A percentile compares a stretch with the other conserved stretches of the same genome.
Conservation (phyloP, 805 yeast species). For the Zygotorulaspora chibaensis region DNA sequence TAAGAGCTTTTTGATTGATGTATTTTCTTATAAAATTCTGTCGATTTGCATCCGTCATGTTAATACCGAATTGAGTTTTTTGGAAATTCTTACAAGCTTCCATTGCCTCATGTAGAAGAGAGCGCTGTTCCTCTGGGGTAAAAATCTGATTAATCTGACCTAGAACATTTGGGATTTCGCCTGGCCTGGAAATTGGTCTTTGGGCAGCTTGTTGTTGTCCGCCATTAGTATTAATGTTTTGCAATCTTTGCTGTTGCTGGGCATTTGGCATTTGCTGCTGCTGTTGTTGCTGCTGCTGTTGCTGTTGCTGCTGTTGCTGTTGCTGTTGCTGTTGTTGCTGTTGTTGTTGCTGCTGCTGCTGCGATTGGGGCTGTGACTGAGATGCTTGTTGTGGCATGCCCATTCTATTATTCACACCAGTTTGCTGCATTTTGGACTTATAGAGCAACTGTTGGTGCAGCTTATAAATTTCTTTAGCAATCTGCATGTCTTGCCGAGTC, state of each 20-base stretch:
- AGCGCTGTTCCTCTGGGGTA: conserved; percentile 35
- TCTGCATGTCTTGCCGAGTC: conserved; percentile 52
- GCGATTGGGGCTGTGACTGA: conserved; percentile 26
- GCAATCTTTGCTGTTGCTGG: conserved; percentile 34
- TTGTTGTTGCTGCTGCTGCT: conserved; percentile 22
- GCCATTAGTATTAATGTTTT: conserved; percentile 19
- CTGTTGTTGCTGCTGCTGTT: conserved; percentile 33
- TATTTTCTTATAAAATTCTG: conserved; percentile 35
- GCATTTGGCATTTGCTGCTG: no score
- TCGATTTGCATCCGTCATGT: conserved; percentile 29
- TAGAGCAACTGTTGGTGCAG: conserved; percentile 58
- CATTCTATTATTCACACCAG: conserved; percentile 39
- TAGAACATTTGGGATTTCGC: conserved; percentile 32
- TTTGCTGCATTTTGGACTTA: conserved; percentile 45
- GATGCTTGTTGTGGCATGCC: conserved; percentile 24
- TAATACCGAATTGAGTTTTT: conserved; percentile 30
- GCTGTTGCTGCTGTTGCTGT: conserved; percentile 27
- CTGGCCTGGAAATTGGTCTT: conserved; percentile 26
- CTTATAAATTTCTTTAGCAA: conserved; percentile 63
- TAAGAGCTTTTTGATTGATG: conserved; percentile 36
- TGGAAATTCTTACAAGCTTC: conserved; percentile 36
- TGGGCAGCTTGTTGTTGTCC: conserved; percentile 29
- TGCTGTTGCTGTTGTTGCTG: conserved; percentile 28
- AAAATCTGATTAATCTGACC: conserved; percentile 35
- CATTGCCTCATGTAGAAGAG: conserved; percentile 35